Conservation (phyloP, 2,329 filamentous ascomycete genomes). For the Penicillium sp. region DNA sequence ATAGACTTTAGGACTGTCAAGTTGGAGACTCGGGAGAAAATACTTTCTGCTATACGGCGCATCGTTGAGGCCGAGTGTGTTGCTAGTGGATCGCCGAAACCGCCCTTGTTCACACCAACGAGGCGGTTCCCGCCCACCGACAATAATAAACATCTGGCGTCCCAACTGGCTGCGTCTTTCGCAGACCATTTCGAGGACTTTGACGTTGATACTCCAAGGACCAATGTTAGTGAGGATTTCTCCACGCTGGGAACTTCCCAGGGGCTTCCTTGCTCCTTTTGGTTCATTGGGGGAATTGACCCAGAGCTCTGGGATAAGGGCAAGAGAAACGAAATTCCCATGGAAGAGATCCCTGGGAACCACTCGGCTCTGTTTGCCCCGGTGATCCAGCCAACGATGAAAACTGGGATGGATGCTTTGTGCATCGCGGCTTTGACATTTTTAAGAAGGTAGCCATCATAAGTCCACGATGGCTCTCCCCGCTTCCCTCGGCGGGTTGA, state of each 20-base stretch:
- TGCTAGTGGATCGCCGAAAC: slow-evolving; percentile 49
- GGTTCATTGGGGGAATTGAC: slow-evolving; percentile 55
- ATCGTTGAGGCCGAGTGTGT: slow-evolving; percentile 57
- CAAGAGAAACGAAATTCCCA: slow-evolving; percentile 41
- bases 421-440: slow-evolving; percentile 50
- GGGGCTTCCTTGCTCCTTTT: slow-evolving; percentile 53
- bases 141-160: slow-evolving; percentile 50
- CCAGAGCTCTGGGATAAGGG: slow-evolving; percentile 50
- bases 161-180: slow-evolving; percentile 46
- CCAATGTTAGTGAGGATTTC: slow-evolving; percentile 56
- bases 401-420: slow-evolving; percentile 51
- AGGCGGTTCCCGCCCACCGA: slow-evolving; percentile 52
- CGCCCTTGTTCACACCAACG: slow-evolving; percentile 48
- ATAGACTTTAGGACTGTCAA: slow-evolving; percentile 54
- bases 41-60: slow-evolving; percentile 48
- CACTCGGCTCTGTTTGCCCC: slow-evolving; percentile 60
- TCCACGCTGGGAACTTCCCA: slow-evolving; percentile 52
- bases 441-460: slow-evolving; percentile 17
- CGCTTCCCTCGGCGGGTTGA: background rate
- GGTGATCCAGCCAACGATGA: slow-evolving; percentile 57
- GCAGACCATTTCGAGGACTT: slow-evolving; percentile 45
- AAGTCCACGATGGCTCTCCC: background rate
- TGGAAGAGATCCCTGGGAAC: slow-evolving; percentile 55
- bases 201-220: slow-evolving; percentile 28
- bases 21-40: slow-evolving; percentile 44